Evolutionary conservation across 2,329 filamentous ascomycete genomes (phyloP).

Genomic region (Microsporum canis): DNA sequence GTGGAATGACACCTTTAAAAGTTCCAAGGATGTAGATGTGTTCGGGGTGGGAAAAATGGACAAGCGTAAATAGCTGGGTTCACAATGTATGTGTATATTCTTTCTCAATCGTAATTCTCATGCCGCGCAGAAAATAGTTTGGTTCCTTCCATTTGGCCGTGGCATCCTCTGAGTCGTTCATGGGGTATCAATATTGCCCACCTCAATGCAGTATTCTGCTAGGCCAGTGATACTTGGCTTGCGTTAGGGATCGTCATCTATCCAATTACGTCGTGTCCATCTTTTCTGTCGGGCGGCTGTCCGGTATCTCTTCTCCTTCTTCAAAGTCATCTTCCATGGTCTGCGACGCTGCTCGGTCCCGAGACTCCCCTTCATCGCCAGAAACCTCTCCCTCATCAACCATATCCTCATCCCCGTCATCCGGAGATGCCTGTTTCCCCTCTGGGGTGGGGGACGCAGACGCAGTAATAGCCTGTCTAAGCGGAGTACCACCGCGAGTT

Average conservation of each 20-base stretch:
- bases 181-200: no score
- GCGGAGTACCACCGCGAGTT: slow-evolving; percentile 26
- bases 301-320: slow-evolving; percentile 40
- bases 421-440: slow-evolving; percentile 30
- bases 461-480: slow-evolving; percentile 24
- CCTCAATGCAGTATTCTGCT: no score
- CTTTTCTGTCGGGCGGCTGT: slow-evolving; percentile 41
- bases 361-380: slow-evolving; percentile 23
- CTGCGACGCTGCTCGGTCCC: slow-evolving; percentile 39
- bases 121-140: background rate
- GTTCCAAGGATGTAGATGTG: no score
- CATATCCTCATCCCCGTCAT: slow-evolving; percentile 51
- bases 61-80: background rate
- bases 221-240: background rate
- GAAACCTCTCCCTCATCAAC: slow-evolving; percentile 39
- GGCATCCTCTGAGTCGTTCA: no score
- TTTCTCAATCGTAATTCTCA: background rate
- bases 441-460: slow-evolving; percentile 12
- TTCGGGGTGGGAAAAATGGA: background rate
- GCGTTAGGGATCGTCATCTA: background rate
- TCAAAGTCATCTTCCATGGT: slow-evolving; percentile 48
- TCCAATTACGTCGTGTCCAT: slow-evolving; percentile 51
- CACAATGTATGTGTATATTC: slow-evolving; percentile 1
- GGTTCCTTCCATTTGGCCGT: no score
- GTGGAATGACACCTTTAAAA: no score